Evolutionary conservation across 805 yeast genomes (phyloP), one percentile per base, ranked within the genome.

Genomic region (Nakazawaea ernobii): DNA sequence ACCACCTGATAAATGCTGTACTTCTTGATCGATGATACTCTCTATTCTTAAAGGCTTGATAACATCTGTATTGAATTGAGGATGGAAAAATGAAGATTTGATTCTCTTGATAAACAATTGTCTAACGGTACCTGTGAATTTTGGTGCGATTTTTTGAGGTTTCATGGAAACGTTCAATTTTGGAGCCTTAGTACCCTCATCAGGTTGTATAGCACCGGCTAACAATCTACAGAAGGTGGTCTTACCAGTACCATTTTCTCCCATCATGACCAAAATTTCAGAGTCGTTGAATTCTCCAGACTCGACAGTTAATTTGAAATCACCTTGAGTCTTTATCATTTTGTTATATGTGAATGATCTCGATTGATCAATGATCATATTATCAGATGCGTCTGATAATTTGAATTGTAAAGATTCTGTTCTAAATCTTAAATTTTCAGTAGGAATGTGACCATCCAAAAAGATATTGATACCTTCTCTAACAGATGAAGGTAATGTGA

Each of bases 201-300:
- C 99, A 30, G 99, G 92, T 43, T 85, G 75, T 56, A 88, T 76
- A 27, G 89, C 89, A 63, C 98, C 99, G 20, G 99, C 98, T 60
- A 94, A 75, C 60, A 94, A 73, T 67, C 86, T 87, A 79, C 97
- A 92, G 74, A 94, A 84, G 13, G 99, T 94, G 37, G 99, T 94
- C 74, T 94, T 94, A 75, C 99, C 99, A 15, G 99, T 94, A 74
- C 99, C 99, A 68, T 94, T 94, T 73, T 94, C 99, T 66, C 99
- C 99, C 96, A 94, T 92, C 97, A 94, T 88, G 49, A 94, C 99
- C 60, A 94, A 77, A 59, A 94, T 94, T 74, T 94, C 99, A 38
- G 97, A 87, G 67, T 94, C 95, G 48, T 95, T 84, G 71, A 92
- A 94, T 50, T 85, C 91, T 71, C 99, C 99, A 39, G 79, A 62